Evolutionary conservation across 371 early-diverging fungal species (phyloP), one percentile per base, ranked within the genome.

Genomic region (Syncephalis fuscata): DNA sequence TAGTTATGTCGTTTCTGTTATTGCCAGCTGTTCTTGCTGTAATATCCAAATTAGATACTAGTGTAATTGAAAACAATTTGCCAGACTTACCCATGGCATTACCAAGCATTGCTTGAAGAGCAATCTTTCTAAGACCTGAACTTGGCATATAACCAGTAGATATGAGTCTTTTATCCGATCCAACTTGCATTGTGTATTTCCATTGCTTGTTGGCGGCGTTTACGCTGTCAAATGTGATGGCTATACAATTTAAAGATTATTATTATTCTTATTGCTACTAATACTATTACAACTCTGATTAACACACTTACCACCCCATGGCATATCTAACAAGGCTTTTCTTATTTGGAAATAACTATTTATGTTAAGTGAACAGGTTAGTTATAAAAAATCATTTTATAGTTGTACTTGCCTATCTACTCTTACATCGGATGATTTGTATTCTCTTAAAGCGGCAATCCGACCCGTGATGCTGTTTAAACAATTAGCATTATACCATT

Each of bases 121-220:
- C 49, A 39, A 76, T 49, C 53, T 66, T 53, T n/a, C 82, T 62
- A 4, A 62, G 45, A 2, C 79, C 80, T 24, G 64, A 59, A 17
- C 53, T 22, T 5, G 82, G 75, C 53, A 70, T 77, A 27, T 54
- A 54, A 15, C 68, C 59, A 3, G 76, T 59, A 4, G 49, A 39
- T 7, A 51, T 43, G 7, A 82, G 51, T 10, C 77, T 69, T 17
- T 43, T 32, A 54, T 78, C 79, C 9, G 51, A 54, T 19, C 83
- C 83, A 46, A 71, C 48, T 39, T 68, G 68, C 15, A 80, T 44
- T 2, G 68, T 72, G 49, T 66, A 70, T 5, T 54, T 53, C 79
- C 59, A 79, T 52, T 20, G 52, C 51, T 41, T 64, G 56, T 36
- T 60, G 48, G 15, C 64, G 21, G 2, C 48, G 23, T 25, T 58